Conservation (phyloP, 768 basidiomycete genomes). For the Auriscalpium microsporum region DNA sequence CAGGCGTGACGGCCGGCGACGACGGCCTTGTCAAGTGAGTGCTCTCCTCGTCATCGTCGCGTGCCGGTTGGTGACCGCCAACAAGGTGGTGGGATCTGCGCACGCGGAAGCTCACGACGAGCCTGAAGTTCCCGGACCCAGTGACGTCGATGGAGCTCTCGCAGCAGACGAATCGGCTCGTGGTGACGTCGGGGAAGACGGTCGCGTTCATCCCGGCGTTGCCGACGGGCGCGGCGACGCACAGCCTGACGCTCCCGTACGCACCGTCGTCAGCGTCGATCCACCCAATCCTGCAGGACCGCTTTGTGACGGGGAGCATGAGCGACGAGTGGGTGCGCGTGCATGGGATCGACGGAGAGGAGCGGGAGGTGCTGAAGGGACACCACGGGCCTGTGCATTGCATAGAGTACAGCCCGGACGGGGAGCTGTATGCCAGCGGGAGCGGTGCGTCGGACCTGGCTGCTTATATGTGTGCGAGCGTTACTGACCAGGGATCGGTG, state of each 20-base stretch:
- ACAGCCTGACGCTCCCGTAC: conserved; percentile 74
- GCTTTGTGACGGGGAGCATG: conserved; percentile 86
- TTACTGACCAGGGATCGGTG: conserved; percentile 5
- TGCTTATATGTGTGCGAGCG: neutral
- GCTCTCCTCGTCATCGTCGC: neutral
- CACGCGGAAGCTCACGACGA: conserved; percentile 62
- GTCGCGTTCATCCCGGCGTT: conserved; percentile 85
- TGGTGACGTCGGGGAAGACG: conserved; percentile 85
- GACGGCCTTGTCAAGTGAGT: conserved; percentile 84
- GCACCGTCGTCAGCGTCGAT: conserved; percentile 91
- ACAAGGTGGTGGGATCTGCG: conserved; percentile 95
- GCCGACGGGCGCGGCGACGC: conserved; percentile 54
- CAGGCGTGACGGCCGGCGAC: conserved; percentile 85
- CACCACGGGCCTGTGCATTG: conserved; percentile 97
- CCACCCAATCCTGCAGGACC: conserved; percentile 80
- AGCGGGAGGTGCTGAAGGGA: conserved; percentile 87
- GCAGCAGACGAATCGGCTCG: conserved; percentile 67
- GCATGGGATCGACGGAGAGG: conserved; percentile 84
- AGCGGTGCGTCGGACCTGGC: conserved; percentile 54
- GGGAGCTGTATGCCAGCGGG: conserved; percentile 95
- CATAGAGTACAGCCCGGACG: conserved; percentile 90
- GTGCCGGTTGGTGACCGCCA: neutral
- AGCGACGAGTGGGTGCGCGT: conserved; percentile 96
- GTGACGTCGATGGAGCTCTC: conserved; percentile 96
- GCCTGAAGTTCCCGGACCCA: conserved; percentile 63